Evolutionary conservation across 1,284 basidiomycete genomes (phyloP).

Genomic region (Cryptococcus neoformans): DNA sequence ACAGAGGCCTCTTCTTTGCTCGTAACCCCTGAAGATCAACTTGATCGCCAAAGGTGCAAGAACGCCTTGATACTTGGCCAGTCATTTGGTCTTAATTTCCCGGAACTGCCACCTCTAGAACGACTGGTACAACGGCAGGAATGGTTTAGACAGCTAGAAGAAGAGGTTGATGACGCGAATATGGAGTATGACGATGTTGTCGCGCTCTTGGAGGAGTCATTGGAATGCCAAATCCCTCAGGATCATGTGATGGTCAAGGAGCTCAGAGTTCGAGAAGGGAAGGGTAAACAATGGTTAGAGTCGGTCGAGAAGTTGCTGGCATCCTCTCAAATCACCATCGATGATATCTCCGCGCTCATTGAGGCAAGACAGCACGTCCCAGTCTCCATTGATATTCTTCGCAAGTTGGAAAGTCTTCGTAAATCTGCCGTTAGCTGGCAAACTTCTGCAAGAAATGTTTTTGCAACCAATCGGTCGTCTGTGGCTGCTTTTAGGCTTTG

Average conservation of each 20-base stretch:
- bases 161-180: conserved; percentile 43
- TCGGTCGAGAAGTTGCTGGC: conserved; percentile 21
- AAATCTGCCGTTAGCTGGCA: conserved; percentile 39
- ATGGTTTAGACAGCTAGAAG: conserved; percentile 42
- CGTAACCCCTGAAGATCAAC: conserved; percentile 22
- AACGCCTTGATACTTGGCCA: conserved; percentile 40
- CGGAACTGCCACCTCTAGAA: conserved; percentile 33
- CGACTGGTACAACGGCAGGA: conserved; percentile 37
- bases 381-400: conserved; percentile 27
- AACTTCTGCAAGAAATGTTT: conserved; percentile 19
- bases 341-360: conserved; percentile 24
- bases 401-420: conserved; percentile 32
- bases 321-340: conserved; percentile 21
- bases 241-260: conserved; percentile 31
- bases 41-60: conserved; percentile 33
- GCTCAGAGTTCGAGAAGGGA: conserved; percentile 23
- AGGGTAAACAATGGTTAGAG: conserved; percentile 27
- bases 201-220: conserved; percentile 33
- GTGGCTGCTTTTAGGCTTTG: conserved; percentile 29
- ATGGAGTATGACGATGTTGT: conserved; percentile 40
- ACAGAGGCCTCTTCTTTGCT: conserved; percentile 33
- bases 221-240: conserved; percentile 27
- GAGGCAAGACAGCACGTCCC: conserved; percentile 30
- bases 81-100: conserved; percentile 42
- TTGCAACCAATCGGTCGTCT: conserved; percentile 20